Base-by-base conservation (phyloP, 768 basidiomycete species). In the Dendrothele bispora region DNA sequence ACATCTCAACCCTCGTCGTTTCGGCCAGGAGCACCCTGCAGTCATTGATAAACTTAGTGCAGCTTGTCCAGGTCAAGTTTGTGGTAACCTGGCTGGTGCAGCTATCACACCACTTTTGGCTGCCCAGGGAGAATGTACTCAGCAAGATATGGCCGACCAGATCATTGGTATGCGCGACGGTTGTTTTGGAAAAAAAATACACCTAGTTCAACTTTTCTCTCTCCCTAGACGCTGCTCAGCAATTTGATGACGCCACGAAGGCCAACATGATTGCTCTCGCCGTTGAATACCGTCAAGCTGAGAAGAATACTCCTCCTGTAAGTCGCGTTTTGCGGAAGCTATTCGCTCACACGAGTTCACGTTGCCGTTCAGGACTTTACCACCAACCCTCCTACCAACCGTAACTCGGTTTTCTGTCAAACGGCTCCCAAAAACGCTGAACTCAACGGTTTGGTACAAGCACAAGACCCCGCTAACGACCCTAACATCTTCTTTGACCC, bases 241-340 rank as follows among this genome's bases (percentile, higher is more conserved):
- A 80, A 50, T 80, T 81, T 46, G 74, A 80, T 53, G 70, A 62
- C 26, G 63, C 72, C 7, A 80, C 78, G 2, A 72, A 75, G 49
- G 65, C 67, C 4, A 74, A 68, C 41, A 79, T 82, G 78, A 69
- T 82, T 47, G 66, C 69, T 8, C 64, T 80, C 38, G 81, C 80
- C 14, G 53, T 69, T 8, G 73, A 78, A 56, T 80, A 79, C 57
- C 75, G 79, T 38, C 75, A 79, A 52, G 70, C 61, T 0, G 81
- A 82, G 66, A 83, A 80, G 68, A 82, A 83, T 59, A 80, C 80
- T 1, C 78, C 77, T 55, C 79, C 79, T 30, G 79, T 78, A 54
- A 46, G 69, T 52, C 15, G n/a, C 30, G n/a, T 10, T 10, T 10
- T 27, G 15, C 18, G 18, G 15, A 12, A 22, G 20, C 21, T 27